phyloP scores from a whole-genome alignment of 495 filamentous ascomycete species.

The Penicillium manginii region DNA sequence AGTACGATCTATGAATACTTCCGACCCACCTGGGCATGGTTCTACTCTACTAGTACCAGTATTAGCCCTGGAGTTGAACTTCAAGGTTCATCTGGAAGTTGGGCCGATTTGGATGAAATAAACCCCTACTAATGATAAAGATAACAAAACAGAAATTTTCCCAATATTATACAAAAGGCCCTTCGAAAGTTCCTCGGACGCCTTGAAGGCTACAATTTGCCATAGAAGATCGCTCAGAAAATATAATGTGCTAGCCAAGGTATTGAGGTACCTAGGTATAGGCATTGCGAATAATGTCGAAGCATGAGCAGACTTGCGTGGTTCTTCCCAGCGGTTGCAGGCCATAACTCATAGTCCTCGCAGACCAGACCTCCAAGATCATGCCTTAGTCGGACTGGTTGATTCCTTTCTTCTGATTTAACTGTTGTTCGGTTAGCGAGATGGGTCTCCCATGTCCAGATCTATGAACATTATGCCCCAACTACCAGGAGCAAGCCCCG shows the following conservation, averaged over 20 bases:
- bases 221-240: neutral
- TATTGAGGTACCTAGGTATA: too few relatives aligned
- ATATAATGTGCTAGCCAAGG: neutral
- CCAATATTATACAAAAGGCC: neutral
- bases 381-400: neutral
- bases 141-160: neutral
- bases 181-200: neutral
- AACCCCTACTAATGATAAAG: too few relatives aligned
- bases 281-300: neutral
- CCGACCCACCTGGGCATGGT: too few relatives aligned
- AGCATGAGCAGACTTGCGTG: neutral
- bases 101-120: neutral
- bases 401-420: constrained; percentile 36
- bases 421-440: constrained; percentile 16
- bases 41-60: too few relatives aligned
- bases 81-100: neutral
- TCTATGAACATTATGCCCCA: neutral
- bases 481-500: neutral
- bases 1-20: too few relatives aligned
- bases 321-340: neutral
- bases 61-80: too few relatives aligned
- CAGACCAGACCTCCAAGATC: neutral
- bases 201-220: neutral
- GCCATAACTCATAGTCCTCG: neutral
- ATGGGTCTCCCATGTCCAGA: neutral